A percentile compares a stretch with the other conserved stretches of the same genome.
These are phyloP conservation scores for Stentor coeruleus DNA, from an alignment of 73 alveolate species.

Conservation along the genomic window DNA sequence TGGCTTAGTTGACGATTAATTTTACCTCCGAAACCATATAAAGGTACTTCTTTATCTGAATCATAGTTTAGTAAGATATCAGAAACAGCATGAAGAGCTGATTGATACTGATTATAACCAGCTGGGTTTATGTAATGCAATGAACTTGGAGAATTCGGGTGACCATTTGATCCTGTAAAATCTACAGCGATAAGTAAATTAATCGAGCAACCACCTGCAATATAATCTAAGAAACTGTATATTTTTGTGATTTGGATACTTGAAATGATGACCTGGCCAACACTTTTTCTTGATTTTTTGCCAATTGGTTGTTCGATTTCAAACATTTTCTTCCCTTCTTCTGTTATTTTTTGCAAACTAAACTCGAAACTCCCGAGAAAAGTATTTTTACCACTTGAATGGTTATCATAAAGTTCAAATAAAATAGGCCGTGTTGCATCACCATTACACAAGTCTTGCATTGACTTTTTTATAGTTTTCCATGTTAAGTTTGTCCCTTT, in stretches of 20 bases:
- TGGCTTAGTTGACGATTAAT: constrained; percentile 50
- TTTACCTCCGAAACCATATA: constrained; percentile 95
- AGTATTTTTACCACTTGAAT: not conserved
- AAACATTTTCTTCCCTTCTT: not conserved
- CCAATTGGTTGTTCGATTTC: constrained; percentile 16
- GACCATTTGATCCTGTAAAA: constrained; percentile 86
- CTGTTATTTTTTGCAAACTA: not conserved
- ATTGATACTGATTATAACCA: constrained; percentile 76
- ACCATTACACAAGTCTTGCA: not conserved
- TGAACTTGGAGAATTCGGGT: constrained; percentile 56
- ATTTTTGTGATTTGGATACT: constrained; percentile 38
- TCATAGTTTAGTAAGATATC: constrained; percentile 77
- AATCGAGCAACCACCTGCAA: constrained; percentile 77
- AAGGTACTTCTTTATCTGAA: constrained; percentile 83
- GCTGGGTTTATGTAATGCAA: constrained; percentile 64
- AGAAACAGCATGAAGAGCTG: constrained; percentile 75
- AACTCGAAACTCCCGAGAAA: not conserved
- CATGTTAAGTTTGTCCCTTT: constrained; percentile 32
- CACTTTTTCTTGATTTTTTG: constrained; percentile 26
- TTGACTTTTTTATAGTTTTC: constrained; percentile 31
- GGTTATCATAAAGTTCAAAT: constrained; percentile 15
- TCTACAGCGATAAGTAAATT: constrained; percentile 83
- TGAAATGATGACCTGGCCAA: constrained; percentile 36
- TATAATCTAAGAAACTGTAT: constrained; percentile 67
- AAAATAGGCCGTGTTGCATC: not conserved